Evolutionary conservation across 306 rosid species (phyloP).

Genomic region (Arachis hypogaea): DNA sequence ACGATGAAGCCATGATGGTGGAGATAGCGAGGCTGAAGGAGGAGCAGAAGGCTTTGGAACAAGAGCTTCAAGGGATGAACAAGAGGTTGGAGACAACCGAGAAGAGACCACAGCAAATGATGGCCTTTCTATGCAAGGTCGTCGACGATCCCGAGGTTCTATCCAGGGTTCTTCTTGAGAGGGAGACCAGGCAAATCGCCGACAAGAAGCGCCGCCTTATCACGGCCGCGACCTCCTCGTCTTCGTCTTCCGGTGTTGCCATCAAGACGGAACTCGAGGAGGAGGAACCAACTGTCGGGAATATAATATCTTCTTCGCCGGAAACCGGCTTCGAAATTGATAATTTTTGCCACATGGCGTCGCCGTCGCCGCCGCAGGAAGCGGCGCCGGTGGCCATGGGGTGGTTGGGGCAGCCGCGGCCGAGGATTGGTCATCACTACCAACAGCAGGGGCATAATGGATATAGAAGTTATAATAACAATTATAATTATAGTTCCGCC

Average conservation of each 20-base stretch:
- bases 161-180: slow-evolving; percentile 53
- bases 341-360: slow-evolving; percentile 14
- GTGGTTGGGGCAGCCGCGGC: slow-evolving; percentile 45
- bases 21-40: slow-evolving; percentile 72
- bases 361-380: slow-evolving; percentile 39
- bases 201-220: slow-evolving; percentile 57
- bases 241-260: slow-evolving; percentile 49
- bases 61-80: slow-evolving; percentile 70
- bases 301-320: slow-evolving; percentile 48
- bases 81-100: slow-evolving; percentile 75
- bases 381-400: background rate
- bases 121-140: slow-evolving; percentile 70
- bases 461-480: background rate
- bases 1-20: slow-evolving; percentile 57
- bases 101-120: slow-evolving; percentile 83
- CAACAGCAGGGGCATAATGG: slow-evolving; percentile 33
- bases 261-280: slow-evolving; percentile 60
- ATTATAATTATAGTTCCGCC: slow-evolving; percentile 11
- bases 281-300: slow-evolving; percentile 41
- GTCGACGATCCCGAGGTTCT: slow-evolving; percentile 77
- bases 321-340: slow-evolving; percentile 55
- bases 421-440: slow-evolving; percentile 14
- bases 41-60: slow-evolving; percentile 71
- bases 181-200: slow-evolving; percentile 33
- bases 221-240: slow-evolving; percentile 46